Evolutionary conservation across 495 filamentous ascomycete genomes (phyloP).

Genomic region (Chaetomium cochliodes): DNA sequence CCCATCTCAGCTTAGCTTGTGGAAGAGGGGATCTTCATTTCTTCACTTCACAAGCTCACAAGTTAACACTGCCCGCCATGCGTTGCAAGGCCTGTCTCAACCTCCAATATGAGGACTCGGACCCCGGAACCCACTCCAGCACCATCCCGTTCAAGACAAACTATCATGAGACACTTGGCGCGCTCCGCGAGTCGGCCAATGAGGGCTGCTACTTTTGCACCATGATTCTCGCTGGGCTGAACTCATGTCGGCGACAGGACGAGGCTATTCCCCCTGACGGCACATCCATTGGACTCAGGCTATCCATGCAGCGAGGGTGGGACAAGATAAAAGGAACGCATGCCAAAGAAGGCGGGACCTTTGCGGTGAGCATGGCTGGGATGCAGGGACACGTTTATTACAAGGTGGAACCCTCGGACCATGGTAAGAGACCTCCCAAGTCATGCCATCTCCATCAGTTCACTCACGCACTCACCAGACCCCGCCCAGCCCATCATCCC

Average conservation of each 20-base stretch:
- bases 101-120: slow-evolving; percentile 2
- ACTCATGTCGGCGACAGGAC: neutral
- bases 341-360: neutral
- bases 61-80: neutral
- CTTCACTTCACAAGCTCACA: neutral
- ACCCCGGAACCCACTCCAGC: neutral
- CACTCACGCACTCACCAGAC: neutral
- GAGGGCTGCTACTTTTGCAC: neutral
- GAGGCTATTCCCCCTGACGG: neutral
- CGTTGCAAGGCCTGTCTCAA: slow-evolving; percentile 1
- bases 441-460: neutral
- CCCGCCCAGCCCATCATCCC: neutral
- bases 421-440: neutral
- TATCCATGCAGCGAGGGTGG: neutral
- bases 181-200: neutral
- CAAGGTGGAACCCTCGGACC: neutral
- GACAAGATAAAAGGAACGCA: neutral
- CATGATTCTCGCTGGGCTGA: neutral
- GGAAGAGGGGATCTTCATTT: too few relatives aligned
- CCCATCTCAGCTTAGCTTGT: too few relatives aligned
- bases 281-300: neutral
- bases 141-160: neutral
- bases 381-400: neutral
- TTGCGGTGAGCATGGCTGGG: neutral
- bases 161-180: neutral